These are phyloP conservation scores for Citrullus amarus DNA, from an alignment of 306 rosid genomes.

Conservation along the genomic window DNA sequence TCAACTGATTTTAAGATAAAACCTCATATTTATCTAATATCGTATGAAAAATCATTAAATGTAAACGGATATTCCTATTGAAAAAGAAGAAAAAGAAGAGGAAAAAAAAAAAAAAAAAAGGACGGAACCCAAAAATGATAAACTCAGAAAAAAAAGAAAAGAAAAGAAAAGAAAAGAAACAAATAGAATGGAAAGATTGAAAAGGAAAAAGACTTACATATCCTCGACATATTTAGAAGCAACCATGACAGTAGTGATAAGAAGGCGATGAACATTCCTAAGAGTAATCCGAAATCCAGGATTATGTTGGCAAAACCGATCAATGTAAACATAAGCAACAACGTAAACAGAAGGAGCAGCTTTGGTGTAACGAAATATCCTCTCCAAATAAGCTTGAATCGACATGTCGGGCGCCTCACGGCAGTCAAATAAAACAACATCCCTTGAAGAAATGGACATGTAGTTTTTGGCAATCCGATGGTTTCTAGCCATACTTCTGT, in stretches of 20 bases:
- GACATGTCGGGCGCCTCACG: constrained; percentile 77
- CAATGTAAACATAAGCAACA: constrained; percentile 84
- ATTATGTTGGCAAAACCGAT: constrained; percentile 69
- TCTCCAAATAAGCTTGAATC: constrained; percentile 58
- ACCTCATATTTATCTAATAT: no score
- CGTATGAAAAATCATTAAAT: no score
- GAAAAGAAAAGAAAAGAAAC: no score
- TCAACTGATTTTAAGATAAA: no score
- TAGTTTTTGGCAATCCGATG: constrained; percentile 50
- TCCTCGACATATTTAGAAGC: constrained; percentile 92
- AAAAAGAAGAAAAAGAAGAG: no score
- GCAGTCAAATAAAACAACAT: constrained; percentile 39
- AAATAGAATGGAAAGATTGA: no score
- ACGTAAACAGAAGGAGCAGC: constrained; percentile 86
- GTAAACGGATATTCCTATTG: no score
- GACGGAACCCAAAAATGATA: no score
- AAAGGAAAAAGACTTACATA: constrained; percentile 39
- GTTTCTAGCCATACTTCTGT: constrained; percentile 70
- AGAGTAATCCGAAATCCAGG: constrained; percentile 48
- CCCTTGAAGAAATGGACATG: background rate
- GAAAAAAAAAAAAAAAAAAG: no score
- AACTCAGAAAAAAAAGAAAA: no score
- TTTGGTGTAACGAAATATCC: constrained; percentile 74
- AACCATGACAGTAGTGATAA: constrained; percentile 81
- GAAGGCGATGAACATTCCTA: constrained; percentile 75